A percentile compares a stretch with the other conserved stretches of the same genome.
phyloP scores from a whole-genome alignment of 768 basidiomycete species.

The Mrakia frigida region DNA sequence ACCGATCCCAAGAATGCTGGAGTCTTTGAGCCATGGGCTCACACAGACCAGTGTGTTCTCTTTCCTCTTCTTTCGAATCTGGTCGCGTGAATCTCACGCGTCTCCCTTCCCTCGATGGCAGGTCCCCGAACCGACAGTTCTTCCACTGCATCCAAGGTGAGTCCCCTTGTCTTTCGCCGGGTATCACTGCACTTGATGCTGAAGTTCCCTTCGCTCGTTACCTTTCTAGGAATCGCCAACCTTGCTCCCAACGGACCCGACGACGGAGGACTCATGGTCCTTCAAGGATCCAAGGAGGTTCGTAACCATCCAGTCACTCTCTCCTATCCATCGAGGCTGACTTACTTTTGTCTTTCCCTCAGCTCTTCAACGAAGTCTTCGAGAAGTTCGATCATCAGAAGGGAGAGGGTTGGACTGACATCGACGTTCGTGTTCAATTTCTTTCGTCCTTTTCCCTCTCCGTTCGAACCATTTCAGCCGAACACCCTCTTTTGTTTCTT shows the following conservation, averaged over 20 bases:
- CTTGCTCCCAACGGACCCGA: conserved; percentile 42
- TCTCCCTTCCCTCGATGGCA: background rate
- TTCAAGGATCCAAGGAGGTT: conserved; percentile 42
- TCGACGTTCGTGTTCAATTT: conserved; percentile 29
- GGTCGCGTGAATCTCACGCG: background rate
- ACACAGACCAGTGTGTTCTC: background rate
- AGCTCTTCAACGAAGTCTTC: conserved; percentile 43
- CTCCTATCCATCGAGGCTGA: no score
- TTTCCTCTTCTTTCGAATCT: background rate
- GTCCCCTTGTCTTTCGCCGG: background rate
- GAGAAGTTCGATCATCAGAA: conserved; percentile 39
- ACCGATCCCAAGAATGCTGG: conserved; percentile 13
- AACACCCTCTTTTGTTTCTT: background rate
- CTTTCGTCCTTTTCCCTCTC: background rate
- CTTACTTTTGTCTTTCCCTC: no score
- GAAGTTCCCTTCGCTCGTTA: background rate
- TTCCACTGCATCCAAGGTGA: conserved; percentile 31
- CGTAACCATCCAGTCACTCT: no score
- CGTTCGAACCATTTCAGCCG: conserved; percentile 34
- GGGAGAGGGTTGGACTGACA: conserved; percentile 36
- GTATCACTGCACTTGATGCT: no score
- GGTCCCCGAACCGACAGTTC: conserved; percentile 14
- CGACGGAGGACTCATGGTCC: conserved; percentile 47
- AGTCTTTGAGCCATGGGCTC: conserved; percentile 20
- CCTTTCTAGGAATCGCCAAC: conserved; percentile 32